Percentiles rank a stretch among this genome's conserved stretches.
phyloP scores from a whole-genome alignment of 495 filamentous ascomycete species.

The Hyaloscypha variabilis region DNA sequence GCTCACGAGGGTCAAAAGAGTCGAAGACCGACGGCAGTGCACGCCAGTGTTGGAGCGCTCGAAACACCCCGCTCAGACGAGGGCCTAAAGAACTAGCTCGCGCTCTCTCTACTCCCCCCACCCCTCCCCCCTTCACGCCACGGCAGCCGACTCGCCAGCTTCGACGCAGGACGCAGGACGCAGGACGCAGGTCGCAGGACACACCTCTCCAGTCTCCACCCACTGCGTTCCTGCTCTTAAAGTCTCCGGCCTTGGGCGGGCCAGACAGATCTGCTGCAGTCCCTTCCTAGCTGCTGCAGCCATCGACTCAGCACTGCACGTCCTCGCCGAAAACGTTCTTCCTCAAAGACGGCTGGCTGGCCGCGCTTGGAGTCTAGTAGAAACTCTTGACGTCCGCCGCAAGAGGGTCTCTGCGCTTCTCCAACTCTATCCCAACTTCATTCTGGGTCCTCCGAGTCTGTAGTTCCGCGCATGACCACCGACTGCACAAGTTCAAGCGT shows the following conservation, averaged over 20 bases:
- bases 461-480: conserved; percentile 17
- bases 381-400: conserved; percentile 6
- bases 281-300: conserved; percentile 5
- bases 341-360: background rate
- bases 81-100: background rate
- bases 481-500: conserved; percentile 10
- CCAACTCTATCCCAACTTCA: conserved; percentile 30
- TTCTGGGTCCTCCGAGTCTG: conserved; percentile 16
- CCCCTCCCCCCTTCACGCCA: background rate
- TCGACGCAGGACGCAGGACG: no score
- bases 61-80: conserved; percentile 6
- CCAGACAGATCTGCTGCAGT: background rate
- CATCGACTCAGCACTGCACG: conserved; percentile 7
- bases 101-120: background rate
- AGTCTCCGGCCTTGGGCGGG: background rate
- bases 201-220: background rate
- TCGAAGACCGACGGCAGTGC: no score
- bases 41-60: conserved; percentile 2
- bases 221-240: background rate
- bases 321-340: conserved; percentile 23
- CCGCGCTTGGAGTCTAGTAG: conserved; percentile 11
- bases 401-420: conserved; percentile 11
- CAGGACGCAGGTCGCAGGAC: background rate
- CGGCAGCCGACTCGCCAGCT: background rate
- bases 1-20: background rate